Base-by-base conservation (phyloP, 495 filamentous ascomycete genomes). In the Trichoderma orchidacearum region DNA sequence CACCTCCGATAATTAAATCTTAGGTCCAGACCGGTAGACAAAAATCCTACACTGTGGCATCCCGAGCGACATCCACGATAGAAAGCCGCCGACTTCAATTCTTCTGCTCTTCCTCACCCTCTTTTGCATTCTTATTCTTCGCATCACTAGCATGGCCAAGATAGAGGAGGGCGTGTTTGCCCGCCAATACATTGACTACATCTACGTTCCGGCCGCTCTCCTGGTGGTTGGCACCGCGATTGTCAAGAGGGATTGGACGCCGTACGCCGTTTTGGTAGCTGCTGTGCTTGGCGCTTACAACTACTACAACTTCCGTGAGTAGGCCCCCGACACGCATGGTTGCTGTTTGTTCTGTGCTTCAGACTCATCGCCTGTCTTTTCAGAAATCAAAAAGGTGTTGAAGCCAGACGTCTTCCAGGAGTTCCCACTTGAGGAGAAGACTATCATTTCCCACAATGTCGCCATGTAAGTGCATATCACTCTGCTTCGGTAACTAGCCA, bases 401-500 rank as follows among this genome's bases (percentile, higher is more conserved):
- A 93, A 90, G 72, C 89, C 89, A 9, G 82, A 84, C 62, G 77
- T 77, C 36, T 96, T 91, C 79, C 92, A 96, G 68, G 75, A 93
- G 30, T 96, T 96, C 68, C 80, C 83, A 61, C 80, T 97, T 56
- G 85, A 85, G 68, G 87, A 95, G 69, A 96, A 92, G 78, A 96
- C 82, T 31, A 79, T 88, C 56, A 83, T 95, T 70, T 95, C 92
- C 21, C 92, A 96, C 80, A 97, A 96, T 79, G 92, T 95, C 56
- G 88, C 90, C 68, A 95, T 98, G 83, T 87, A 70, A 54, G 79
- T 58, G 13, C 25, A 11, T 30, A 34, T 18, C 30, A n/a, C 11
- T 36, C 35, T 41, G 55, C 2, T 29, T 9, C 55, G 32, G 30
- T 3, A 53, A 45, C 31, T 45, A 18, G 12, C 13, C 6, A 34